These are phyloP conservation scores for Yamadazyma trypodendri DNA, from an alignment of 1,139 yeast species.

Conservation along the genomic window DNA sequence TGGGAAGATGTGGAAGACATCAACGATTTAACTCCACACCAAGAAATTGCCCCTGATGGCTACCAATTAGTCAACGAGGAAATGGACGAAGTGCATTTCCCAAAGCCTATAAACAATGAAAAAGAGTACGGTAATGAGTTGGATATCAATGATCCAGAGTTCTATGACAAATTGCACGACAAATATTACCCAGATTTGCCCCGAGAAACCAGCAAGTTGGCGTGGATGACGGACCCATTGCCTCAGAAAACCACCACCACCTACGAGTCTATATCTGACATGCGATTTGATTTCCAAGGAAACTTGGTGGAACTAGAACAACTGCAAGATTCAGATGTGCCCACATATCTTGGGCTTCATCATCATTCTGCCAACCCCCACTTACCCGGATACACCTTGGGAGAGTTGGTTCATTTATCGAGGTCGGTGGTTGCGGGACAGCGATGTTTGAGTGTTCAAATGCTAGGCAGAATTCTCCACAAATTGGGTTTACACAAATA, in stretches of 20 bases:
- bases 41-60: conserved; percentile 39
- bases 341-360: conserved; percentile 71
- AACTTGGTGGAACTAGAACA: conserved; percentile 51
- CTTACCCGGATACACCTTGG: conserved; percentile 87
- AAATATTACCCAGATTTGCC: conserved; percentile 91
- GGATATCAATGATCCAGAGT: conserved; percentile 72
- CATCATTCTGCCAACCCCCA: conserved; percentile 90
- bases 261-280: conserved; percentile 62
- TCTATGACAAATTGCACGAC: conserved; percentile 73
- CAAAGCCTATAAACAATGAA: conserved; percentile 39
- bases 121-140: conserved; percentile 30
- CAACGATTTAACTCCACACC: conserved; percentile 27
- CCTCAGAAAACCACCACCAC: conserved; percentile 45
- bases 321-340: conserved; percentile 27
- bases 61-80: conserved; percentile 37
- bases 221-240: conserved; percentile 82
- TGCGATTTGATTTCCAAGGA: conserved; percentile 89
- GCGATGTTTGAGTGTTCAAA: conserved; percentile 80
- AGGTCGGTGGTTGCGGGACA: conserved; percentile 84
- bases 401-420: conserved; percentile 76
- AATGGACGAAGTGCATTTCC: conserved; percentile 54
- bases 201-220: conserved; percentile 72
- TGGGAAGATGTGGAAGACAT: conserved; percentile 42
- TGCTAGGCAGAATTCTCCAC: conserved; percentile 82
- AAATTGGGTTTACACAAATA: conserved; percentile 69